Base-by-base conservation (phyloP, 1,284 basidiomycete genomes). In the Trametes hirsuta region DNA sequence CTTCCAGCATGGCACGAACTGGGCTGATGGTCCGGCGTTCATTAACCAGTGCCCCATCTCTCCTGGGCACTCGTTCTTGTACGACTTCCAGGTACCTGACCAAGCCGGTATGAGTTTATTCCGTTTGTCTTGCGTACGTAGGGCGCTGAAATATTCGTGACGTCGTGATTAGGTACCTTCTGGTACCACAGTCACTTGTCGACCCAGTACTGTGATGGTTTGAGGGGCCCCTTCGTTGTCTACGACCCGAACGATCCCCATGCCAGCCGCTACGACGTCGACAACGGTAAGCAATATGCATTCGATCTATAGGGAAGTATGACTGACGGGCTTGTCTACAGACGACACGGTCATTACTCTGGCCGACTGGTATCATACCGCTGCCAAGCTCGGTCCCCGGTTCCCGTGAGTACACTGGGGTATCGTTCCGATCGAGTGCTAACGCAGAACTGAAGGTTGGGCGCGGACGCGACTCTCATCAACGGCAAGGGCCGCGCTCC, bases 31-130 rank as follows among this genome's bases (percentile, higher is more conserved):
- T 6, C 60, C 67, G 5, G 67, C 74, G 0, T 74, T 74, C 49
- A 72, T 82, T 30, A 79, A 74, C 42, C 81, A 83, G 65, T 86
- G 84, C 65, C 81, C 82, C 3, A 82, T 86, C 55, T 72, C 77
- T 4, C 74, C 80, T 0, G 74, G 75, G 0, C 61, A 74, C 11
- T 74, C 73, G 12, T 85, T 82, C 73, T 75, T 78, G 15, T 85
- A 78, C 55, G 65, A 74, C 39, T 71, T 77, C 61, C 64, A 63
- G 25, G 68, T 68, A 4, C 66, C 69, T 21, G 68, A 65, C 35
- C 75, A 74, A 50, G 71, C 75, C 14, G 76, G 75, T 52, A 69
- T 68, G 53, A 8, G 10, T 25, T 15, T 9, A 68, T 52, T 52
- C 66, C 65, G 66, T 66, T 58, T 11, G n/a, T 60, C 21, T 11